Evolutionary conservation across 441 rosid genomes (phyloP), one percentile per base, ranked within the genome.

Genomic region (Pelargonium myrrhifolium): DNA sequence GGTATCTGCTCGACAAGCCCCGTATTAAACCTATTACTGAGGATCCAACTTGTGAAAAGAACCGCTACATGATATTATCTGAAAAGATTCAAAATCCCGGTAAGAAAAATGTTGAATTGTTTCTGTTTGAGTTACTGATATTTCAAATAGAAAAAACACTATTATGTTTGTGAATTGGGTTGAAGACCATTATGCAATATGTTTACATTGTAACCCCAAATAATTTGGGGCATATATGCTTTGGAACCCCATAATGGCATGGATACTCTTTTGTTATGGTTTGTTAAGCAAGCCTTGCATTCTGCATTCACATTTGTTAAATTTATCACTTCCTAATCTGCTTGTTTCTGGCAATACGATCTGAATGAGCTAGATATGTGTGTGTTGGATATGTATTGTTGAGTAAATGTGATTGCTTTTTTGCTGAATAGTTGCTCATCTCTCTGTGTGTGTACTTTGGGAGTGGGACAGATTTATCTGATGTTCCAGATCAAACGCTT

Each of bases 1-100:
- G 98, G 55, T 89, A 84, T 80, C 78, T 93, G 85, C 84, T 93
- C 43, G 86, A 89, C 68, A 93, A 83, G 85, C 79, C 92, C 55
- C 82, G 97, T 4, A 74, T 89, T 70, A 93, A 93, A 68, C 98
- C 97, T 3, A 76, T 93, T 28, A 81, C 82, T 4, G 97, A 90
- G 77, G 95, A 93, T 67, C 93, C 92, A 37, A 73, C 82, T 0
- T 74, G 80, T 62, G 86, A 85, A 43, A 83, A 79, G 78, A 82
- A 80, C 61, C 96, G 96, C 59, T 82, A 76, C 39, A 61, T 93
- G 75, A 82, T 93, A 70, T 78, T 93, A 58, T 87, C 98, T 1
- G 96, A 91, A 64, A 77, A 12, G 21, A 81, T 93, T 75, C 83
- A 71, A 68, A 80, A 65, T 77, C 68, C 79, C 65, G 96, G 97